These are phyloP conservation scores for Daldinia loculata DNA, from an alignment of 495 filamentous ascomycete species.

Conservation along the genomic window DNA sequence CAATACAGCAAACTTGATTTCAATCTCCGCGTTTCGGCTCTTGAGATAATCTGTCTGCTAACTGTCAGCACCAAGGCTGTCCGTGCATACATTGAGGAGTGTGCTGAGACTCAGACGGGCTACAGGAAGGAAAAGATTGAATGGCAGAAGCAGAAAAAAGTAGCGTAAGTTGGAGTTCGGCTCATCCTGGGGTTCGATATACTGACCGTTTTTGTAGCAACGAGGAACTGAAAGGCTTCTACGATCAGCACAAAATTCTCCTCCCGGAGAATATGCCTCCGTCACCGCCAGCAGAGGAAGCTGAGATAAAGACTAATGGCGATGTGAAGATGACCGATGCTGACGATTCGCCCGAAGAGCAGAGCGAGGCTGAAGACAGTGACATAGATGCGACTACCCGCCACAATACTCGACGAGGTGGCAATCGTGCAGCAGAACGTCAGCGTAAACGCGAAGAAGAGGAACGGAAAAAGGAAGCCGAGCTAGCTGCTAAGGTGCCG, in stretches of 20 bases:
- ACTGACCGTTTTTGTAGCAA: slow-evolving; percentile 60
- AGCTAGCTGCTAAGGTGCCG: slow-evolving; percentile 83
- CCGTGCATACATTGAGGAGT: slow-evolving; percentile 87
- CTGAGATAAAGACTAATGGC: slow-evolving; percentile 57
- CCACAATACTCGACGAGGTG: slow-evolving; percentile 79
- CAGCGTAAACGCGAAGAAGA: slow-evolving; percentile 87
- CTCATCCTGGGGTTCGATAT: slow-evolving; percentile 11
- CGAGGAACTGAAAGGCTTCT: slow-evolving; percentile 80
- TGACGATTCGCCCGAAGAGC: slow-evolving; percentile 64
- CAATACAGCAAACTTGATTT: slow-evolving; percentile 80
- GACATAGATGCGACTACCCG: slow-evolving; percentile 71
- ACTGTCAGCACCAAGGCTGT: slow-evolving; percentile 86
- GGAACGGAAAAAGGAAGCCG: slow-evolving; percentile 79
- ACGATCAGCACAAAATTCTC: slow-evolving; percentile 88
- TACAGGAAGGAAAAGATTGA: slow-evolving; percentile 96
- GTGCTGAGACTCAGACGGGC: slow-evolving; percentile 88
- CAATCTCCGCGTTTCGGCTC: slow-evolving; percentile 79
- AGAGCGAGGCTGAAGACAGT: slow-evolving; percentile 68
- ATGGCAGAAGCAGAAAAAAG: slow-evolving; percentile 82
- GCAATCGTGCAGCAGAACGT: slow-evolving; percentile 77
- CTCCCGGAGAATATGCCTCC: slow-evolving; percentile 80
- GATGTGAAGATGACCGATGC: slow-evolving; percentile 71
- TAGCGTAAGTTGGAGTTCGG: slow-evolving; percentile 69
- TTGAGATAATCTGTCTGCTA: slow-evolving; percentile 88
- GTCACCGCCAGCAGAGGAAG: slow-evolving; percentile 62